Base-by-base conservation (phyloP, 2,329 filamentous ascomycete genomes). In the Beauveria varroae region DNA sequence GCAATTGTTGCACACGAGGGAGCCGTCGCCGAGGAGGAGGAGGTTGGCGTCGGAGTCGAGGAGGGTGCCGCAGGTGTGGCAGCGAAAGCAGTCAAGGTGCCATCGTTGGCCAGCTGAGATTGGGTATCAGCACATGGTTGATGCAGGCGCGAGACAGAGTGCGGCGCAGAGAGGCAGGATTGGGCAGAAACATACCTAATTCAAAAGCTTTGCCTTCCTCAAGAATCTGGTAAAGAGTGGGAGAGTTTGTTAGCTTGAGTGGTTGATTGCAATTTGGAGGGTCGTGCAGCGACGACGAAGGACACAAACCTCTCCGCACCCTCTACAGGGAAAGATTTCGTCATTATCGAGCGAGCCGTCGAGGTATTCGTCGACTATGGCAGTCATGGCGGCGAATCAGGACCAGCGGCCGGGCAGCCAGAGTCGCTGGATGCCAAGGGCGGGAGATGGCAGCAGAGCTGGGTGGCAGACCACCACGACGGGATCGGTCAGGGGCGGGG, bases 141-240 rank as follows among this genome's bases (percentile, higher is more conserved):
- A 16, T 16, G 20, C 40, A 34, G 34, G 20, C 12, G 60, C 16
- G 52, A 5, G 12, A 47, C 20, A n/a, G 20, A 7, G 10, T 20
- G 41, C 44, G 26, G 40, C 26, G 43, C 57, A 51, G 63, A 16
- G n/a, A 60, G n/a, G 56, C 37, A 65, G 64, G 63, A 52, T 40
- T 26, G 30, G 24, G 57, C 37, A 50, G 50, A 26, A 43, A 80
- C 82, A 62, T 81, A 98, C 93, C 92, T 70, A 99, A 83, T 78
- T 99, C 95, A 70, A 96, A 99, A 57, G 95, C 95, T 77, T 98
- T 98, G 69, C 95, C 95, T 81, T 99, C 95, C 76, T 99, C 95
- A 22, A 99, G 84, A 67, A 98, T 96, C 92, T 97, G 12, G 37
- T 12, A 18, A 41, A 30, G 51, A 28, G 73, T 61, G 62, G 69